Conservation (phyloP, 192 early-diverging fungal genomes). For the Oehlia diaphana region DNA sequence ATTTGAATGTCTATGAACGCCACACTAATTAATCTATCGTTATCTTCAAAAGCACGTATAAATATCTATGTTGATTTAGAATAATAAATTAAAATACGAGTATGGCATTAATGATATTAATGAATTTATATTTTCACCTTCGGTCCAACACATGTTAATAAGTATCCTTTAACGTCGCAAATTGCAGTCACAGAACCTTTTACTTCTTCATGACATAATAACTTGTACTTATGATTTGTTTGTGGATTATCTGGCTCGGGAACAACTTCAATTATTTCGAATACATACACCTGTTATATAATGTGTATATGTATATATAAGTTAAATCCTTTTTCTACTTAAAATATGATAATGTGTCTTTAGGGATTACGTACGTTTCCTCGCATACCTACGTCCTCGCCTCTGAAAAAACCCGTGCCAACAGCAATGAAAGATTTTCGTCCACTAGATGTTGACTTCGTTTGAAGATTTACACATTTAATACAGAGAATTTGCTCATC, state of each 20-base stretch:
- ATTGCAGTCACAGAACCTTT: constrained; percentile 86
- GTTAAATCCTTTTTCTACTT: no score
- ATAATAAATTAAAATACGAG: neutral
- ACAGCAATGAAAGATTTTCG: constrained; percentile 84
- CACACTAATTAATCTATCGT: constrained; percentile 78
- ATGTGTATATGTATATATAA: no score
- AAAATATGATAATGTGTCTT: no score
- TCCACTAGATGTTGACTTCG: constrained; percentile 81
- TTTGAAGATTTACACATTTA: constrained; percentile 78
- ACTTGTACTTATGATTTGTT: constrained; percentile 90
- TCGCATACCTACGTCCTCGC: constrained; percentile 88
- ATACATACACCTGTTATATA: constrained; percentile 70
- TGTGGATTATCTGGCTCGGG: constrained; percentile 93
- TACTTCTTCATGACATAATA: constrained; percentile 79
- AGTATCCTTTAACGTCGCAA: constrained; percentile 80
- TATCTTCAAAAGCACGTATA: constrained; percentile 83
- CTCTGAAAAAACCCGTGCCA: constrained; percentile 82
- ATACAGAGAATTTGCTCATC: constrained; percentile 84
- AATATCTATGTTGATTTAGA: constrained; percentile 56
- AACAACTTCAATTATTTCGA: constrained; percentile 96
- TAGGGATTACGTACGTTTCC: constrained; percentile 61
- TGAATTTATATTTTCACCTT: constrained; percentile 54
- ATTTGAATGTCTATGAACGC: constrained; percentile 94
- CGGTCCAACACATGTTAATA: constrained; percentile 84
- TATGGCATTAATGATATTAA: neutral